Evolutionary conservation across 2,329 filamentous ascomycete species (phyloP).

Genomic region (Zymoseptoria pseudotritici): DNA sequence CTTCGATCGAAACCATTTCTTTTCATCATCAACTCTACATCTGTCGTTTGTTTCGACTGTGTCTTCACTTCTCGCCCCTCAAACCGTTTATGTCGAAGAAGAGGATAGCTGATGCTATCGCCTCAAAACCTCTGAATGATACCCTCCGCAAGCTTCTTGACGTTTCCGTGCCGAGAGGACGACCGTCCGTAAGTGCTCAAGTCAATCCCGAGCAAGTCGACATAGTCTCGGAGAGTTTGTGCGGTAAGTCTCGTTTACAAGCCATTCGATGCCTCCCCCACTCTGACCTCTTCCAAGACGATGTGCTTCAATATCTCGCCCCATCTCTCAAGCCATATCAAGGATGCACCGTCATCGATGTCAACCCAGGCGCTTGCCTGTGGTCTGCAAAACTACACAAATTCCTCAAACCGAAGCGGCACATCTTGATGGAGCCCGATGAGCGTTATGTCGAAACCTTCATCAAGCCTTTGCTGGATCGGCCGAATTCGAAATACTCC

Average conservation of each 20-base stretch:
- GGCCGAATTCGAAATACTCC: conserved; percentile 40
- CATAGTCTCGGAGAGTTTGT: conserved; percentile 17
- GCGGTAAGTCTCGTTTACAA: conserved; percentile 10
- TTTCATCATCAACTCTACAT: neutral
- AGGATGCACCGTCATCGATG: conserved; percentile 78
- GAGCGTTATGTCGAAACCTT: conserved; percentile 51
- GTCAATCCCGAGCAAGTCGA: conserved; percentile 5
- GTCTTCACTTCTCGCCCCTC: neutral
- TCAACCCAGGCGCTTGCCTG: conserved; percentile 72
- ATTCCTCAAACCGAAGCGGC: conserved; percentile 66
- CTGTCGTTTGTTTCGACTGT: neutral
- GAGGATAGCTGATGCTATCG: neutral
- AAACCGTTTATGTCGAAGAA: neutral
- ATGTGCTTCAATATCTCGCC: conserved; percentile 62
- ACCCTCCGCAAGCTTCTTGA: neutral
- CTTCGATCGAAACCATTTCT: neutral
- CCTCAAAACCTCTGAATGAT: neutral
- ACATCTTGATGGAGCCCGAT: conserved; percentile 75
- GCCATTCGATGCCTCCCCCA: too few species aligned
- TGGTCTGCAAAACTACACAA: conserved; percentile 74
- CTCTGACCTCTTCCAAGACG: conserved; percentile 43
- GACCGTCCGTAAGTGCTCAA: neutral
- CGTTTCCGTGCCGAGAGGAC: neutral
- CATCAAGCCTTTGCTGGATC: conserved; percentile 43
- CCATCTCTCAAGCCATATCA: conserved; percentile 60